Base-by-base conservation (phyloP, 2,329 filamentous ascomycete genomes). In the Neonectria hederae region DNA sequence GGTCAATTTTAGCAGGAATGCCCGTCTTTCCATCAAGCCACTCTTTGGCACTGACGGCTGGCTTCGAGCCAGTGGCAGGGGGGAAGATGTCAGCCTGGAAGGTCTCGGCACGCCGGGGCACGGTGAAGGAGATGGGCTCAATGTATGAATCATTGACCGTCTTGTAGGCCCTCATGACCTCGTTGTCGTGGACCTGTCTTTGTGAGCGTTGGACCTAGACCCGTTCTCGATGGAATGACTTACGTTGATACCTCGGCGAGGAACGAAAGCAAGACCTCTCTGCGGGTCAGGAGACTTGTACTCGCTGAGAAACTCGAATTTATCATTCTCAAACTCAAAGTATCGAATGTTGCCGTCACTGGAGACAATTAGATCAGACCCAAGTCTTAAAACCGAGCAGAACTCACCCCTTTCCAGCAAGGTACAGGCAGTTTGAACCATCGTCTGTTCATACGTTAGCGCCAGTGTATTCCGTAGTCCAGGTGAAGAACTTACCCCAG, bases 291-390 rank as follows among this genome's bases (percentile, higher is more conserved):
- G 84, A n/a, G 96, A 98, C 82, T 97, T 97, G 86, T 98, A 96
- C 79, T 98, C 95, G 68, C 94, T 97, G 59, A 99, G 84, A 80
- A 92, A 97, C 81, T 99, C 95, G 77, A 99, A 97, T 81, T 97
- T 97, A 85, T 98, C 95, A 81, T 98, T 97, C 77, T 97, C 92
- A 76, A 97, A 97, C 81, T 99, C 96, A 79, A 92, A 99, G 86
- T 99, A 99, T 69, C 96, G 94, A 76, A 99, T 99, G 81, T 99
- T 99, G 76, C 96, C 96, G 77, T 99, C 96, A 80, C 93, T 96
- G 67, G 17, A 30, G 11, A 68, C n/a, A 22, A 70, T 73, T 38
- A 72, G 62, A 58, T 24, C 8, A 11, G 42, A 5, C 30, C n/a
- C 7, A 21, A 32, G 17, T 10, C 28, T 19, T 28, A 40, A 6